Conservation (phyloP, 2,329 filamentous ascomycete species). For the Alternaria sp. region DNA sequence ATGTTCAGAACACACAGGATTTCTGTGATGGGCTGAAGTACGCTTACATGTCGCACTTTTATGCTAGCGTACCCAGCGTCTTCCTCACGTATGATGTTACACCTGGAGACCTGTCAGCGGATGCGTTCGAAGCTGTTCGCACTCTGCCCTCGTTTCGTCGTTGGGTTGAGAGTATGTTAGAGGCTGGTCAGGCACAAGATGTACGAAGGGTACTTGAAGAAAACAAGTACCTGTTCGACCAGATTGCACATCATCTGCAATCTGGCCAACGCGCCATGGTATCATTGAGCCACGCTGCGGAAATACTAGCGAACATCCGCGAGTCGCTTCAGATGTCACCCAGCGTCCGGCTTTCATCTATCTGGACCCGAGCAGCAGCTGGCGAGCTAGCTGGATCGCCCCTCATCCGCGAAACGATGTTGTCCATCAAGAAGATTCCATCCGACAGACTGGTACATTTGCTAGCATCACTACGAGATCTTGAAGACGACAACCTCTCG, state of each 20-base stretch:
- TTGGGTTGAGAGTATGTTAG: constrained; percentile 50
- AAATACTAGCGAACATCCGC: constrained; percentile 47
- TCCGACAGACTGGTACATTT: constrained; percentile 60
- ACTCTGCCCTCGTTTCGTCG: constrained; percentile 69
- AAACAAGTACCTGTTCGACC: constrained; percentile 61
- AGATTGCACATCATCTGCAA: constrained; percentile 46
- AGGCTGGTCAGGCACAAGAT: constrained; percentile 44
- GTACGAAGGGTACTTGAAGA: constrained; percentile 66
- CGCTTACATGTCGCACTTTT: constrained; percentile 86
- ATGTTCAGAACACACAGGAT: constrained; percentile 76
- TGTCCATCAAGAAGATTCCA: constrained; percentile 66
- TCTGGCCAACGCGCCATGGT: constrained; percentile 50
- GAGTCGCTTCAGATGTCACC: constrained; percentile 45
- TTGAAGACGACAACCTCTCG: constrained; percentile 23
- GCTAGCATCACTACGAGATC: constrained; percentile 43
- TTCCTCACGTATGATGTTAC: constrained; percentile 56
- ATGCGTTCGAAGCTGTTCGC: constrained; percentile 71
- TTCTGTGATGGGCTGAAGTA: constrained; percentile 77
- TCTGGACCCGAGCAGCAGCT: constrained; percentile 68
- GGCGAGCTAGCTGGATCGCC: constrained; percentile 61
- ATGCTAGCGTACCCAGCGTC: constrained; percentile 75
- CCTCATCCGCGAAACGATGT: constrained; percentile 60
- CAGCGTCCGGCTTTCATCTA: constrained; percentile 49
- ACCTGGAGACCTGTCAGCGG: constrained; percentile 56
- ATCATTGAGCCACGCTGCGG: constrained; percentile 48